These are phyloP conservation scores for Tuber microsphaerosporum DNA, from an alignment of 495 filamentous ascomycete genomes.

Conservation along the genomic window DNA sequence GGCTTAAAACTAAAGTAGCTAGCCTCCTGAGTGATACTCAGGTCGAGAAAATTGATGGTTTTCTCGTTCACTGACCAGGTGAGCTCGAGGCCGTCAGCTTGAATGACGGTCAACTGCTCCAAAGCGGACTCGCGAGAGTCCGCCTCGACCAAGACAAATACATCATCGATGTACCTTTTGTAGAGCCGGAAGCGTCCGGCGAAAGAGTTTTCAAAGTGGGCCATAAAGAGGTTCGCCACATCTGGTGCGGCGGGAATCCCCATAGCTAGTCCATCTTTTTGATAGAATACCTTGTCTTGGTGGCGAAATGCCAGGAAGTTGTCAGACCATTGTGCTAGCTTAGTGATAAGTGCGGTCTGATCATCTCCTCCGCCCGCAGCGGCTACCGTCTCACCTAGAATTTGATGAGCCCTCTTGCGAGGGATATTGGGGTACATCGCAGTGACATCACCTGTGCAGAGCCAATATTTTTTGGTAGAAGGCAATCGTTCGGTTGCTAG, in stretches of 20 bases:
- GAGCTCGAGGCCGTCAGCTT: too few relatives aligned
- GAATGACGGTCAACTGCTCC: background rate
- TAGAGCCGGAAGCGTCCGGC: background rate
- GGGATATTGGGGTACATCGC: slow-evolving; percentile 10
- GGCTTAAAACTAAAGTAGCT: too few relatives aligned
- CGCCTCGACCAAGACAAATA: background rate
- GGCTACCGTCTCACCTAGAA: background rate
- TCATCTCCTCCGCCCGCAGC: too few relatives aligned
- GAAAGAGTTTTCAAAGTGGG: background rate
- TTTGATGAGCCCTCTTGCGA: background rate
- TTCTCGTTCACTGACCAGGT: background rate
- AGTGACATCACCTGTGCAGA: background rate
- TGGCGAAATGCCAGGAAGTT: slow-evolving; percentile 1
- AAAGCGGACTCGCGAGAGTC: background rate
- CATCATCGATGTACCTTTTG: slow-evolving; percentile 8
- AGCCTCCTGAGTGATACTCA: too few relatives aligned
- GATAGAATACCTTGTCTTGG: background rate
- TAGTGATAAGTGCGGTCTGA: too few relatives aligned
- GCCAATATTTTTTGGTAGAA: background rate
- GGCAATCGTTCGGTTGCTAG: too few relatives aligned
- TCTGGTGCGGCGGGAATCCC: slow-evolving; percentile 6
- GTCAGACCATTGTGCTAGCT: too few relatives aligned
- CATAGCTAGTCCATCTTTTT: background rate
- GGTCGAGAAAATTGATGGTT: too few relatives aligned
- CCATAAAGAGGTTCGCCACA: background rate